Base-by-base conservation (phyloP, 768 basidiomycete species). In the Tulasnella sp. region DNA sequence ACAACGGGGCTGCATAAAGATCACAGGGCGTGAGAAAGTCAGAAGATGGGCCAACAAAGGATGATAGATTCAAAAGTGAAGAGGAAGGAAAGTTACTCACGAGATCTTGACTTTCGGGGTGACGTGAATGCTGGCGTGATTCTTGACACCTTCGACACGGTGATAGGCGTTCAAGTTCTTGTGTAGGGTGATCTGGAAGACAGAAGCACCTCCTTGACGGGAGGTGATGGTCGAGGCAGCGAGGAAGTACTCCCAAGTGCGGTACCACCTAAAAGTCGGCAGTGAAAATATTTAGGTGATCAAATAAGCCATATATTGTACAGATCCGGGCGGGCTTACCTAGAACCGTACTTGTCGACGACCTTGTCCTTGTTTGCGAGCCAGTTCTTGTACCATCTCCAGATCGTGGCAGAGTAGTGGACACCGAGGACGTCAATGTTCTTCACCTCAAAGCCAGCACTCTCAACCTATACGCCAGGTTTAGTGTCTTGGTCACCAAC, bases 381-480 rank as follows among this genome's bases (percentile, higher is more conserved):
- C 96, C 96, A 99, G 80, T 97, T 98, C 70, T 88, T 81, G 79
- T 97, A 97, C 94, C 94, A 98, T 60, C 80, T 78, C 72, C 77
- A 84, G 68, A 91, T 75, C 0, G 91, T 94, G 0, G 92, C 92
- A 17, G 87, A 88, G 73, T 97, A 96, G 72, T 99, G 96, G 8
- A 97, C 94, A 58, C 94, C 96, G 31, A 98, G 83, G 38, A 98
- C 94, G 62, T 99, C 96, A 56, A 94, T 75, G 65, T 87, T 91
- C 76, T 96, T 97, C 62, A 98, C 84, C 70, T 99, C 96, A 65
- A 98, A 98, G 62, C 94, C 93, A 60, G 88, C 92, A 27, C 76
- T 75, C 73, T 98, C 92, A 51, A 78, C 70, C 68, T 75, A 42
- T 27, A 31, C 11, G 34, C 15, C 34, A 38, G 34, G 15, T 38